Percentiles rank a stretch among this genome's conserved stretches.
Evolutionary conservation across 2,329 filamentous ascomycete genomes (phyloP).

Genomic region (Lasiodiplodia sp.): DNA sequence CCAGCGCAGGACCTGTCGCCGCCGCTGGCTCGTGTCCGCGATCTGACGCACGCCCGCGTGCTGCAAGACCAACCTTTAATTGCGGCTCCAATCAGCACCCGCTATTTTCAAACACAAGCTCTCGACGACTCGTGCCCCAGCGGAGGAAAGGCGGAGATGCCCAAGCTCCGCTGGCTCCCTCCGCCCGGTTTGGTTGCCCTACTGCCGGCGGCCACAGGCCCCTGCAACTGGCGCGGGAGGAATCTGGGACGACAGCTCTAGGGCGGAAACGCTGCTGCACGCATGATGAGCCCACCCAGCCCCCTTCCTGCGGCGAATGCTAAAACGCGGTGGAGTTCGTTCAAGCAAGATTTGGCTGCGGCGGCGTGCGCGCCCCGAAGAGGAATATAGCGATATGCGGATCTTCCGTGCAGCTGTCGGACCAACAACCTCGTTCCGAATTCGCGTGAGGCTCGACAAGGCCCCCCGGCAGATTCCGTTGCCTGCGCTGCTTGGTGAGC

Average conservation of each 20-base stretch:
- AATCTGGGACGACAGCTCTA: slow-evolving; percentile 6
- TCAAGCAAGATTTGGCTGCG: background rate
- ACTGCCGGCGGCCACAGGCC: background rate
- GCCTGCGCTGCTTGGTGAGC: slow-evolving; percentile 4
- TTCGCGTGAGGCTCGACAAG: slow-evolving; percentile 27
- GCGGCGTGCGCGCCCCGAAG: slow-evolving; percentile 6
- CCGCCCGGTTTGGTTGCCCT: slow-evolving; percentile 17
- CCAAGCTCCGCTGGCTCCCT: slow-evolving; percentile 23
- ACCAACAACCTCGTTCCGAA: slow-evolving; percentile 22
- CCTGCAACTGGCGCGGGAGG: slow-evolving; percentile 3
- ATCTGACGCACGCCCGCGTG: slow-evolving; percentile 22
- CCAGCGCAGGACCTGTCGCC: background rate
- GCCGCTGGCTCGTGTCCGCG: slow-evolving; percentile 16
- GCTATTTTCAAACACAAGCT: slow-evolving; percentile 23
- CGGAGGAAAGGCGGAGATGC: slow-evolving; percentile 23
- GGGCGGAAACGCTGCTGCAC: slow-evolving; percentile 8
- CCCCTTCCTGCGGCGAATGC: background rate
- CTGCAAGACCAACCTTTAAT: slow-evolving; percentile 20
- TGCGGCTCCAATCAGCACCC: slow-evolving; percentile 25
- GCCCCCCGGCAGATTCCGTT: slow-evolving; percentile 27
- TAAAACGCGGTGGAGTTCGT: slow-evolving; percentile 12
- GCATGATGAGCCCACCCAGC: slow-evolving; percentile 6
- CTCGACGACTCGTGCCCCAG: slow-evolving; percentile 18
- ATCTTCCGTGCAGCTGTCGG: slow-evolving; percentile 21
- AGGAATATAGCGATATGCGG: slow-evolving; percentile 27